Evolutionary conservation across 768 basidiomycete genomes (phyloP), one percentile per base, ranked within the genome.

Genomic region (Suillus weaverae): DNA sequence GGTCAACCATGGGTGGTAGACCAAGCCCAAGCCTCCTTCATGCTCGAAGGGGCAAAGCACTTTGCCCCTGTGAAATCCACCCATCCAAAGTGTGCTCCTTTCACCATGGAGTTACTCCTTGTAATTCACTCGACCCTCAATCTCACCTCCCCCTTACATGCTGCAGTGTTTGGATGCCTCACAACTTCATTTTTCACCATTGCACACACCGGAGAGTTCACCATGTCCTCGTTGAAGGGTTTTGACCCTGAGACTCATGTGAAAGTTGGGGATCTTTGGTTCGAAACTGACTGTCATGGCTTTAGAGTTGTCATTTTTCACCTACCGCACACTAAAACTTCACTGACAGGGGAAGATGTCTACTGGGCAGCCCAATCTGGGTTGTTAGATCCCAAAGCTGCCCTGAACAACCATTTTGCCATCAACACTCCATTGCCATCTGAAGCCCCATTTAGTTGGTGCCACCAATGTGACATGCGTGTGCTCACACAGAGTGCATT

Each of bases 11-110:
- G 73, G 73, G 1, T 32, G 6, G 43, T 66, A 35, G 64, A 71
- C 39, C 36, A 65, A 33, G 8, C 18, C 51, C 0, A 68, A 57
- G 43, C 9, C 76, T 68, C 30, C 71, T 81, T 0, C 79, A 80
- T 62, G 32, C 77, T 0, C 76, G 76, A 65, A 44, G 35, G 9
- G 43, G 66, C 60, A 51, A 43, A 36, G 38, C 63, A 13, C 41
- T 36, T 33, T 53, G 57, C 50, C 51, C 66, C 50, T 3, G 30
- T 9, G 16, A 36, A 2, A 33, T 36, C 35, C 38, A 22, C 62
- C 0, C 80, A 78, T 57, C 73, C 80, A 8, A 77, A 77, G 4
- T 78, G 74, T 0, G 66, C 70, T 14, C 82, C 83, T 69, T 83
- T 71, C 33, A 54, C 72, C 1, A 71, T 72, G 1, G 41, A 43